Percentiles rank a stretch among this genome's conserved stretches.
These are phyloP conservation scores for Hypericum androsaemum DNA, from an alignment of 345 rosid genomes.

Conservation along the genomic window DNA sequence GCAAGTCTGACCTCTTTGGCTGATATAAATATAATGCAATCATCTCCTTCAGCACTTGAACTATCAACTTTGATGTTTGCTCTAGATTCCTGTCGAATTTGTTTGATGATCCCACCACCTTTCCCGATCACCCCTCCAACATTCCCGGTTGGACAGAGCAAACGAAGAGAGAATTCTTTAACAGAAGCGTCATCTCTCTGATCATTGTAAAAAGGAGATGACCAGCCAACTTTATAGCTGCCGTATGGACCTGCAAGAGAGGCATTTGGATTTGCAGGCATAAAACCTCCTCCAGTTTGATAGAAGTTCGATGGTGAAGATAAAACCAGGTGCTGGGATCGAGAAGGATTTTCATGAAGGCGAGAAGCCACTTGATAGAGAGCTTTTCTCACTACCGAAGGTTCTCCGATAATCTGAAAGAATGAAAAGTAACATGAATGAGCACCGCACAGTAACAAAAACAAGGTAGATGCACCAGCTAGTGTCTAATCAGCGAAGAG, in stretches of 20 bases:
- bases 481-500: too few relatives aligned
- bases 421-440: neutral
- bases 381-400: constrained; percentile 19
- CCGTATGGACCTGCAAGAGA: constrained; percentile 21
- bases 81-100: constrained; percentile 28
- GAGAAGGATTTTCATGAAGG: constrained; percentile 27
- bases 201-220: constrained; percentile 16
- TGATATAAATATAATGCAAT: constrained; percentile 27
- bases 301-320: constrained; percentile 17
- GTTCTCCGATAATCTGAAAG: constrained; percentile 25
- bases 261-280: constrained; percentile 16
- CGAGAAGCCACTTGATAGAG: constrained; percentile 23
- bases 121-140: constrained; percentile 28
- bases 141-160: constrained; percentile 23
- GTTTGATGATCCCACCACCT: constrained; percentile 22
- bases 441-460: neutral
- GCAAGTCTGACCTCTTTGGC: constrained; percentile 19
- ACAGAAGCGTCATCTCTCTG: constrained; percentile 22
- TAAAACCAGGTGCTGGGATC: constrained; percentile 23
- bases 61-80: constrained; percentile 29
- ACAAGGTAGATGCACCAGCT: too few relatives aligned
- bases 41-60: constrained; percentile 27
- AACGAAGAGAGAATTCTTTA: constrained; percentile 22
- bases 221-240: constrained; percentile 22
- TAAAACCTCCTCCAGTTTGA: constrained; percentile 20